phyloP scores from a whole-genome alignment of 139 green algal genomes.

The Yamagishiella unicocca region DNA sequence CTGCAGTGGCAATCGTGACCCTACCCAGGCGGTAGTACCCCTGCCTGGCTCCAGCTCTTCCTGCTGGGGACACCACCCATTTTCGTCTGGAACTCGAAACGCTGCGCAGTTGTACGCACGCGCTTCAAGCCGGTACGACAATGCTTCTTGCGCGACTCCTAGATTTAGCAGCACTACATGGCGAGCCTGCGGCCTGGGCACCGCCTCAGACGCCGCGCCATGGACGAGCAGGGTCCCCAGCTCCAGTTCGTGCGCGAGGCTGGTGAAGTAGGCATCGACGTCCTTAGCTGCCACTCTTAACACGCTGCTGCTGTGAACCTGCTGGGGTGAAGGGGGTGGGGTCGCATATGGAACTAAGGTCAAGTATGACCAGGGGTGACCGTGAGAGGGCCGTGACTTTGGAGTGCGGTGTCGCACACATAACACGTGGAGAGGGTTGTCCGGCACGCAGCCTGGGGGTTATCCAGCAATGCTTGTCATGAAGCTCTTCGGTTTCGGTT shows the following conservation, averaged over 20 bases:
- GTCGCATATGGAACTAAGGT: not conserved
- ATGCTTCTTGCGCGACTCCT: slow-evolving; percentile 52
- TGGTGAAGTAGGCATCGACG: slow-evolving; percentile 9
- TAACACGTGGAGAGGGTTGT: not conserved
- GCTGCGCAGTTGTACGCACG: slow-evolving; percentile 60
- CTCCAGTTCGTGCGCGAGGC: not conserved
- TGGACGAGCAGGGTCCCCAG: not conserved
- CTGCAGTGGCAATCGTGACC: not conserved
- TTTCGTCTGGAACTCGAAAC: slow-evolving; percentile 57
- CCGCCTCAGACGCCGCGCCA: not conserved
- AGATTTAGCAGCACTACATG: slow-evolving; percentile 50
- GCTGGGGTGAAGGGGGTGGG: not conserved
- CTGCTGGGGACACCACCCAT: not conserved
- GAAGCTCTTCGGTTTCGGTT: too few species aligned
- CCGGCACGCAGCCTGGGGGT: not conserved
- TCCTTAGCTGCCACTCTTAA: not conserved
- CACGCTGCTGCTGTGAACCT: not conserved
- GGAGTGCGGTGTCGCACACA: too few species aligned
- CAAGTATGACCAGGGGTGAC: not conserved
- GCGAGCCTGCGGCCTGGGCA: not conserved
- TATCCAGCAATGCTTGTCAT: not conserved
- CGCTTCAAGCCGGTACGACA: slow-evolving; percentile 54
- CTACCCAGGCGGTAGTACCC: not conserved
- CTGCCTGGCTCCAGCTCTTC: not conserved
- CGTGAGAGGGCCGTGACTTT: too few species aligned